phyloP scores from a whole-genome alignment of 2,329 filamentous ascomycete species.

The Cytospora piceae region DNA sequence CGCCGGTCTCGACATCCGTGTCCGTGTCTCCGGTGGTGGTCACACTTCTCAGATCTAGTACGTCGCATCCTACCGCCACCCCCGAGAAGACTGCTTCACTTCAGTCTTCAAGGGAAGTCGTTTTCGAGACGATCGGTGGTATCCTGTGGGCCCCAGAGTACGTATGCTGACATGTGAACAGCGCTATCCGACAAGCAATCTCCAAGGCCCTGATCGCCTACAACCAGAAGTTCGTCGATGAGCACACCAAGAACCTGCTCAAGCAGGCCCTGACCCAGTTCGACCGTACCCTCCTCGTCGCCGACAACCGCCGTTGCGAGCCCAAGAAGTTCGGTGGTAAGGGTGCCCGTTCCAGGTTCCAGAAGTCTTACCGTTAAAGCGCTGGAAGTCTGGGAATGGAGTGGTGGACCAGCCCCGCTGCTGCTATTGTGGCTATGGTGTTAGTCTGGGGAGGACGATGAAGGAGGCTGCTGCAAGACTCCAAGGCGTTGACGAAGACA shows the following conservation, averaged over 20 bases:
- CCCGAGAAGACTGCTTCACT: background rate
- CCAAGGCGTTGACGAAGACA: conserved; percentile 26
- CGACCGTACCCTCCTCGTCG: conserved; percentile 75
- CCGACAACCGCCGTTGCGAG: conserved; percentile 98
- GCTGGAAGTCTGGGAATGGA: conserved; percentile 27
- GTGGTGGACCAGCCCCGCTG: conserved; percentile 25
- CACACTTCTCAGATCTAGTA: conserved; percentile 87
- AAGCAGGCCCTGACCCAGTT: conserved; percentile 94
- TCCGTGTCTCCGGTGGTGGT: conserved; percentile 95
- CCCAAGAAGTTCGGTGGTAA: conserved; percentile 97
- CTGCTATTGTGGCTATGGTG: conserved; percentile 37
- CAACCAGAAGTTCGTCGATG: conserved; percentile 81
- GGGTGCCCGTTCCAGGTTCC: conserved; percentile 94
- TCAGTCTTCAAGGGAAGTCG: background rate
- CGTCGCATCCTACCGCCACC: conserved; percentile 13
- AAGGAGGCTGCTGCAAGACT: conserved; percentile 26
- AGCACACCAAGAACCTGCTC: conserved; percentile 99
- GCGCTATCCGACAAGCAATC: conserved; percentile 96
- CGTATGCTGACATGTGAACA: conserved; percentile 27
- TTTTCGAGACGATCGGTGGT: background rate
- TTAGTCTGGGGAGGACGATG: conserved; percentile 31
- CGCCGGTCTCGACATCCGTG: conserved; percentile 93
- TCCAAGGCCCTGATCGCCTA: conserved; percentile 96
- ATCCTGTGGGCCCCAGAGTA: background rate
- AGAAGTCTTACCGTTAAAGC: conserved; percentile 97